Percentiles rank a stretch among this genome's conserved stretches.
These are phyloP conservation scores for Neopestalotiopsis sp. DNA, from an alignment of 2,329 filamentous ascomycete genomes.

Conservation along the genomic window DNA sequence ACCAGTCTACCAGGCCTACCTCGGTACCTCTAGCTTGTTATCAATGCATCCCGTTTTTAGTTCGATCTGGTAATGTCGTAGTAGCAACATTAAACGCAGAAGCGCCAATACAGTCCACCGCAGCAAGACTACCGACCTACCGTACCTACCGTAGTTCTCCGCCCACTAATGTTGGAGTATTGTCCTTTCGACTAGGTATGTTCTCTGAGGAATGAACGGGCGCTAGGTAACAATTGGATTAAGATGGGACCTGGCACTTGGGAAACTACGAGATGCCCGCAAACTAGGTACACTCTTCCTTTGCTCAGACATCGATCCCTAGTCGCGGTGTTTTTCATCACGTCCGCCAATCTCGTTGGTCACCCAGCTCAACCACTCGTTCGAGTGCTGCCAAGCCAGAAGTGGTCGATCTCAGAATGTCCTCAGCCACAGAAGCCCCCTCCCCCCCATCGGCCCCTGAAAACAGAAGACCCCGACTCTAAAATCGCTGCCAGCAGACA, in stretches of 20 bases:
- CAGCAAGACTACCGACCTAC: background rate
- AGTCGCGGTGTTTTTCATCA: background rate
- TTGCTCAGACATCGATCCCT: background rate
- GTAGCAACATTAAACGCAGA: background rate
- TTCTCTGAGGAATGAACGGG: background rate
- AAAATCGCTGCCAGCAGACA: background rate
- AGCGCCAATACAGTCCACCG: background rate
- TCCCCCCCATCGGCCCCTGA: background rate
- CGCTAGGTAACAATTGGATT: background rate
- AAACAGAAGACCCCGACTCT: background rate
- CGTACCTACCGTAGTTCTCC: background rate
- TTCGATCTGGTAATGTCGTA: background rate
- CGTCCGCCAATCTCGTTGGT: background rate
- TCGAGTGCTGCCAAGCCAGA: background rate
- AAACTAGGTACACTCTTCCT: constrained; percentile 5
- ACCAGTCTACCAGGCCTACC: background rate
- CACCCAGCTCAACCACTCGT: constrained; percentile 5
- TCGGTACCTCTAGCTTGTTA: background rate
- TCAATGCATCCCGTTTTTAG: background rate
- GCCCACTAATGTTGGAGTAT: constrained; percentile 3
- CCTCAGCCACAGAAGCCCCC: constrained; percentile 6
- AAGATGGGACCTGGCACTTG: background rate
- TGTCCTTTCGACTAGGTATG: background rate
- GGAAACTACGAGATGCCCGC: constrained; percentile 18
- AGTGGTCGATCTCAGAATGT: constrained; percentile 6